phyloP scores from a whole-genome alignment of 2,329 filamentous ascomycete genomes.

The Catunica adiposa region DNA sequence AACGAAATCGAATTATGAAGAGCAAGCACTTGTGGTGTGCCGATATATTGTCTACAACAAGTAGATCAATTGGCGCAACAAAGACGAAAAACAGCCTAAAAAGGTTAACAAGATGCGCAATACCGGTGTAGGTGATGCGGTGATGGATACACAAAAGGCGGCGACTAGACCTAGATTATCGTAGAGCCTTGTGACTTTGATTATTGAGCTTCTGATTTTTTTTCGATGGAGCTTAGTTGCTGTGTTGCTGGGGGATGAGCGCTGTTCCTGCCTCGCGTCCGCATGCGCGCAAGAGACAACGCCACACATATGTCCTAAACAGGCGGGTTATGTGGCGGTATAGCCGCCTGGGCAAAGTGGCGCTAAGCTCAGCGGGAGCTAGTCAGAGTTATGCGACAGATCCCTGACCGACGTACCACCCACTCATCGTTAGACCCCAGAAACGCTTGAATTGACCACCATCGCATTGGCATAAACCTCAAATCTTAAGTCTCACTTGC shows the following conservation, averaged over 20 bases:
- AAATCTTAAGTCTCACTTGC: too few species aligned
- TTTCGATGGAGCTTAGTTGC: conserved; percentile 4
- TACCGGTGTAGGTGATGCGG: background rate
- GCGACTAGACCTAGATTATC: background rate
- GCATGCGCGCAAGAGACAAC: background rate
- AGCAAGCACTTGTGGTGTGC: background rate
- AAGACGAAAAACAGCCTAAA: background rate
- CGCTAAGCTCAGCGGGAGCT: background rate
- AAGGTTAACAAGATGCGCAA: background rate
- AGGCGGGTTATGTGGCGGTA: background rate
- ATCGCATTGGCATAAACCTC: background rate
- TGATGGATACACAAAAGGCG: background rate
- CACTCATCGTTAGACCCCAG: background rate
- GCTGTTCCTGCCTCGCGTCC: conserved; percentile 6
- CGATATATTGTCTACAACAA: background rate
- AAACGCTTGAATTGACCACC: background rate
- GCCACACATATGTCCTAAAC: conserved; percentile 5
- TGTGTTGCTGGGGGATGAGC: background rate
- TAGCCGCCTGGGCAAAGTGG: background rate
- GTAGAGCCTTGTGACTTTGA: background rate
- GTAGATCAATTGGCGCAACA: background rate
- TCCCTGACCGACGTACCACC: background rate
- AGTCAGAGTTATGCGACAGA: background rate
- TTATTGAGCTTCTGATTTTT: conserved; percentile 3
- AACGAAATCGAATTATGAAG: background rate